Base-by-base conservation (phyloP, 345 rosid species). In the Mercurialis annua region DNA sequence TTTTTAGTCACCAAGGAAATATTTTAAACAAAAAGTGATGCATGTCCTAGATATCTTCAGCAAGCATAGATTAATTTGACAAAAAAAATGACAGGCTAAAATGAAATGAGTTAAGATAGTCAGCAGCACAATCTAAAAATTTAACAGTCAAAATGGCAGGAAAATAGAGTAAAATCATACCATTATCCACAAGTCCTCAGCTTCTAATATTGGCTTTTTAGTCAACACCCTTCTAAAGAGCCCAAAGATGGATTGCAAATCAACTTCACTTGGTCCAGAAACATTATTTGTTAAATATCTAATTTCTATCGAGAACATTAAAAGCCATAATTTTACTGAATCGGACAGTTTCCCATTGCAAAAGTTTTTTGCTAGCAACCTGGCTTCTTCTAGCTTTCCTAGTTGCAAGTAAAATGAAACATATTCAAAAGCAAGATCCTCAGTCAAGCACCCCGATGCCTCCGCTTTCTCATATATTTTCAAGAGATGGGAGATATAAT, bases 101-200 rank as follows among this genome's bases (percentile, higher is more conserved):
- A 14, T 43, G 52, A 62, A 44, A 7, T 3, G 20, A 16, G 23
- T 43, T n/a, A 24, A 43, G 14, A 24, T 16, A 2, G n/a, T n/a
- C n/a, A 43, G 42, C n/a, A 21, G 9, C 0, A 21, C 12, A 44
- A 62, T 62, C 29, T 33, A 20, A 34, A 65, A 23, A 61, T 26
- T 42, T n/a, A 17, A 29, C 14, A 50, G 44, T 52, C 38, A 29
- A 50, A 69, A 21, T 5, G 42, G 26, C n/a, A 62, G 30, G n/a
- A 62, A 5, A 54, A 20, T 33, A 55, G 40, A 7, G 55, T 18
- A 64, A 54, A 33, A 42, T 69, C 81, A 58, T 85, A 91, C 99
- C 96, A 83, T 76, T 29, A 73, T 67, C 99, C 99, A 94, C 79
- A 91, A 75, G 79, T 82, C 80, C 77, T 85, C 92, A 51, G 97